Base-by-base conservation (phyloP, 495 filamentous ascomycete genomes). In the Neurospora sp. region DNA sequence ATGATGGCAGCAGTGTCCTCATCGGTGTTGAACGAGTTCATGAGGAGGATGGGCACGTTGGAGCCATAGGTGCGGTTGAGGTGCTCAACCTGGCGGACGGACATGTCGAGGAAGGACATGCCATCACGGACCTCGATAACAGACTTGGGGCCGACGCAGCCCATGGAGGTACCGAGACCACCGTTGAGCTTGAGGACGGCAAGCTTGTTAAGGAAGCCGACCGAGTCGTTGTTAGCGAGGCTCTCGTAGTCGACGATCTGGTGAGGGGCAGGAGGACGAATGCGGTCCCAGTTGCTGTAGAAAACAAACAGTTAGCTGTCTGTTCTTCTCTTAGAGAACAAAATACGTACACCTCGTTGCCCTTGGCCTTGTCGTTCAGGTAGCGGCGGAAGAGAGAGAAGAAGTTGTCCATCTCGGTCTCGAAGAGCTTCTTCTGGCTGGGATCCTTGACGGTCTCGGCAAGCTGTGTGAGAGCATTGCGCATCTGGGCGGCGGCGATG, bases 1-100 rank as follows among this genome's bases (percentile, higher is more conserved):
- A 99, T 99, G 85, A 99, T 99, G 82, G 93, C 96, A 76, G 93
- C 91, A 73, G 96, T 99, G 81, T 99, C 96, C 78, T 95, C 90
- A 83, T 98, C 94, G 80, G 96, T 99, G 88, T 99, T 99, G 92
- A 99, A 99, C 72, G 96, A 98, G 90, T 99, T 99, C 96, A 99
- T 99, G 80, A 99, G 89, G 75, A 99, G 91, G 85, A 99, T 98
- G 53, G 96, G 96, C 27, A 99, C 96, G 82, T 97, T 97, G 83
- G 97, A 93, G 77, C 92, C 89, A 86, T 97, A 98, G 61, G 92
- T 98, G 80, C 94, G 92, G 90, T 99, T 99, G 74, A 99, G 91
- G 88, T 94, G 96, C 87, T 99, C 96, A 80, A 99, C 95, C 88
- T 99, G 96, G 78, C 96, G 93, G 76, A 99, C 96, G 9, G 96